phyloP scores from a whole-genome alignment of 768 basidiomycete genomes.

The Leccinellum albellum region DNA sequence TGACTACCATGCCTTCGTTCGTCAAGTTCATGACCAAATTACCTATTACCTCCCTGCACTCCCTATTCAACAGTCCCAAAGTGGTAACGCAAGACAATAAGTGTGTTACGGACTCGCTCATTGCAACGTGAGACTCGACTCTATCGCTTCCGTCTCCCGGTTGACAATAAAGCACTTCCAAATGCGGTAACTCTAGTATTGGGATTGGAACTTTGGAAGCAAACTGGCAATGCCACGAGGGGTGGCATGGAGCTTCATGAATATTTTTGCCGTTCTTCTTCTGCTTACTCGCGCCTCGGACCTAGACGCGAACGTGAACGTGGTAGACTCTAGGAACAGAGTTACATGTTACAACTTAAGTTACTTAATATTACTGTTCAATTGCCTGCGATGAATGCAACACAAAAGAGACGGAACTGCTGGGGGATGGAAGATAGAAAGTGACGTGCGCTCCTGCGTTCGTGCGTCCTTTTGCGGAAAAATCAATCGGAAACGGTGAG shows the following conservation, averaged over 20 bases:
- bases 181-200: conserved; percentile 22
- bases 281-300: neutral
- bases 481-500: neutral
- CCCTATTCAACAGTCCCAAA: neutral
- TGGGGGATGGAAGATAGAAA: neutral
- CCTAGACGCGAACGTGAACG: neutral
- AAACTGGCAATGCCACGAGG: neutral
- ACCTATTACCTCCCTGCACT: neutral
- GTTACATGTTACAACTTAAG: neutral
- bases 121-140: conserved; percentile 6
- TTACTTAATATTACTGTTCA: neutral
- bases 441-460: neutral
- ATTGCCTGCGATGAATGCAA: neutral
- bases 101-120: neutral
- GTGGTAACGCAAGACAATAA: conserved; percentile 22
- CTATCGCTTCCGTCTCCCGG: neutral
- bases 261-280: neutral
- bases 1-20: neutral
- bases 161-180: conserved; percentile 20
- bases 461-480: neutral
- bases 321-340: conserved; percentile 1
- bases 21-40: neutral
- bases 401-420: conserved; percentile 9
- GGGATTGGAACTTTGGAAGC: neutral
- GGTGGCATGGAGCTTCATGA: neutral